A percentile compares a stretch with the other conserved stretches of the same genome.
Evolutionary conservation across 2,329 filamentous ascomycete species (phyloP).

Genomic region (Phialocephala subalpina): DNA sequence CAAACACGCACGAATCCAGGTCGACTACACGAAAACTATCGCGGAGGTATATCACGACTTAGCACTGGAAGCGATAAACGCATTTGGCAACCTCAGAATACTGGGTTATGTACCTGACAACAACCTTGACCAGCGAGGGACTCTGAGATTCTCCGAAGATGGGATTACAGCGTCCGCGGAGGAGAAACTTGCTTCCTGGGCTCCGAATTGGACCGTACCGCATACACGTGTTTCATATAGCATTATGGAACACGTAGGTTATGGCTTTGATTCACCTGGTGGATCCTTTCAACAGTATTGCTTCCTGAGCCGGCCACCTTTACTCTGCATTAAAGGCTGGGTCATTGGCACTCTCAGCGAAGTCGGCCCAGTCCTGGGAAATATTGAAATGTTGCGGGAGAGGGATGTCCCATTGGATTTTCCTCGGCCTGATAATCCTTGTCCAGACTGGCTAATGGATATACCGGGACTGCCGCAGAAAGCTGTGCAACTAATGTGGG

Average conservation of each 20-base stretch:
- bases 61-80: neutral
- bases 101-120: neutral
- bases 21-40: neutral
- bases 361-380: neutral
- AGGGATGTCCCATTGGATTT: neutral
- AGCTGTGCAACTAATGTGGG: too few relatives aligned
- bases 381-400: neutral
- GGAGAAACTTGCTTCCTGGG: neutral
- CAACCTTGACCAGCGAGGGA: neutral
- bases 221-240: neutral
- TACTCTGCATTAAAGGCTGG: neutral
- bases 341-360: neutral
- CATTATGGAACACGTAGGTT: neutral
- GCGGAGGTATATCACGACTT: neutral
- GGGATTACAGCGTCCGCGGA: neutral
- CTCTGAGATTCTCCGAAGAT: neutral
- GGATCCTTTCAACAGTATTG: neutral
- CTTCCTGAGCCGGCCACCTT: neutral
- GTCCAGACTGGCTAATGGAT: neutral
- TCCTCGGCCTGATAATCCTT: neutral
- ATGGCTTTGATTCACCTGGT: neutral
- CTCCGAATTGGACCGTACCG: neutral
- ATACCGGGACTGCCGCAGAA: too few relatives aligned
- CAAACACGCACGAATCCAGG: neutral
- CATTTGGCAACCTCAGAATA: neutral